Evolutionary conservation across 306 rosid species (phyloP).

Genomic region (Corylus avellana): DNA sequence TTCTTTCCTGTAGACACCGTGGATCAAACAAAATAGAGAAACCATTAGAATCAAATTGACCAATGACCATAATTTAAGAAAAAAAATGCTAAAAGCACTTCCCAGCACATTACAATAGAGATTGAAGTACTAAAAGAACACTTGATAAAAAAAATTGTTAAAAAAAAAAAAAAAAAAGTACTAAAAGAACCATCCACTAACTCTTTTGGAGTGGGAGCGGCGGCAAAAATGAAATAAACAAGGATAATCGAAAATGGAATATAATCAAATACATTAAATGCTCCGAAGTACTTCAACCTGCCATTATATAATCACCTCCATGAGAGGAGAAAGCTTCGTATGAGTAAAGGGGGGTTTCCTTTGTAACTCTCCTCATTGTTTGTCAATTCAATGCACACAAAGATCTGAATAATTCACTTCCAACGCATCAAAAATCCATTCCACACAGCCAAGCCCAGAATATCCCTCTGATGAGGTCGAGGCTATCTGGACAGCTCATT

Average conservation of each 20-base stretch:
- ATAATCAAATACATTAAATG: slow-evolving; percentile 1
- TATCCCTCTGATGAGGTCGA: slow-evolving; percentile 21
- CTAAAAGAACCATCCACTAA: slow-evolving; percentile 24
- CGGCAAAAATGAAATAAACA: slow-evolving; percentile 9
- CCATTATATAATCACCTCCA: slow-evolving; percentile 29
- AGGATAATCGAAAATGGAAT: slow-evolving; percentile 9
- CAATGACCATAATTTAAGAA: slow-evolving; percentile 15
- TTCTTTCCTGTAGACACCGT: background rate
- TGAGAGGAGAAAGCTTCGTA: slow-evolving; percentile 25
- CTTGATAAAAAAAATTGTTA: too few relatives aligned
- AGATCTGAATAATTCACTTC: slow-evolving; percentile 31
- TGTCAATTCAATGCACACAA: slow-evolving; percentile 39
- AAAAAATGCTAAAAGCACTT: slow-evolving; percentile 21
- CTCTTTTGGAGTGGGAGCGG: background rate
- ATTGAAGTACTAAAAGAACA: slow-evolving; percentile 15
- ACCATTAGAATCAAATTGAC: background rate
- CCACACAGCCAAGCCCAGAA: slow-evolving; percentile 32
- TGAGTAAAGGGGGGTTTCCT: slow-evolving; percentile 37
- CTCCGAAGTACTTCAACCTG: slow-evolving; percentile 36
- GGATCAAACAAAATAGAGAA: background rate
- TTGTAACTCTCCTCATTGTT: slow-evolving; percentile 32
- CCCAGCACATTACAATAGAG: slow-evolving; percentile 19
- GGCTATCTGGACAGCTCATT: slow-evolving; percentile 35
- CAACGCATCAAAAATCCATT: slow-evolving; percentile 38
- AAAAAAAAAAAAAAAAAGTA: background rate